These are phyloP conservation scores for Ophiosphaerella narmari DNA, from an alignment of 2,329 filamentous ascomycete genomes.

Conservation along the genomic window DNA sequence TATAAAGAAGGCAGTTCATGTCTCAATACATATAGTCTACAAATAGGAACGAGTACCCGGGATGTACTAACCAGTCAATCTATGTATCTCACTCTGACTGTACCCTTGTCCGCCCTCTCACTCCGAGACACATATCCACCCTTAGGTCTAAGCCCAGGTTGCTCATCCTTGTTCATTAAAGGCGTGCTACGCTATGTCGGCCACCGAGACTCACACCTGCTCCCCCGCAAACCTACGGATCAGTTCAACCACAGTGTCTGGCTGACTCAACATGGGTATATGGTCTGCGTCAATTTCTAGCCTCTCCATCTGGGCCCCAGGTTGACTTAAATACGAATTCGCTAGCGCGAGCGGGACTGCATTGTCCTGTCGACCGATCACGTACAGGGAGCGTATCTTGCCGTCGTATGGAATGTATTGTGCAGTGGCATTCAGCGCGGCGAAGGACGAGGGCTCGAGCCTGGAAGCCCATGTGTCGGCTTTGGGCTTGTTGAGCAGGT, in stretches of 20 bases:
- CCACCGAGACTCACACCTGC: neutral
- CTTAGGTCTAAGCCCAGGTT: too few relatives aligned
- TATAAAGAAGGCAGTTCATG: too few relatives aligned
- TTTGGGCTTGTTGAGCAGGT: constrained; percentile 15
- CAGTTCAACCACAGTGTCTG: constrained; percentile 20
- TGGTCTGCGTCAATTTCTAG: constrained; percentile 23
- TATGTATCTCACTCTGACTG: too few relatives aligned
- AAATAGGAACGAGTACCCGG: too few relatives aligned
- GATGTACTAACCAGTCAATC: too few relatives aligned
- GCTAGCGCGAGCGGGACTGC: constrained; percentile 17
- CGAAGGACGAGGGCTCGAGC: constrained; percentile 23
- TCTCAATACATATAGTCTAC: too few relatives aligned
- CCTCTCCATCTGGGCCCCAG: constrained; percentile 21
- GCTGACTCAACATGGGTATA: constrained; percentile 29
- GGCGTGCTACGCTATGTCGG: too few relatives aligned
- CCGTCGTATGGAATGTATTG: constrained; percentile 33
- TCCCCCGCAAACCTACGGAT: constrained; percentile 14
- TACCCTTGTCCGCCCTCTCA: too few relatives aligned
- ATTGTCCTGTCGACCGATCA: constrained; percentile 25
- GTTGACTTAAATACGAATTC: constrained; percentile 20
- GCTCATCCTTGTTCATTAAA: too few relatives aligned
- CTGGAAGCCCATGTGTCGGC: constrained; percentile 11
- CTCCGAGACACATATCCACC: too few relatives aligned
- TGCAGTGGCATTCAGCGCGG: constrained; percentile 23
- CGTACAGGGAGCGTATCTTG: constrained; percentile 26